These are phyloP conservation scores for Chytridium lagenaria DNA, from an alignment of 371 early-diverging fungal genomes.

Conservation along the genomic window DNA sequence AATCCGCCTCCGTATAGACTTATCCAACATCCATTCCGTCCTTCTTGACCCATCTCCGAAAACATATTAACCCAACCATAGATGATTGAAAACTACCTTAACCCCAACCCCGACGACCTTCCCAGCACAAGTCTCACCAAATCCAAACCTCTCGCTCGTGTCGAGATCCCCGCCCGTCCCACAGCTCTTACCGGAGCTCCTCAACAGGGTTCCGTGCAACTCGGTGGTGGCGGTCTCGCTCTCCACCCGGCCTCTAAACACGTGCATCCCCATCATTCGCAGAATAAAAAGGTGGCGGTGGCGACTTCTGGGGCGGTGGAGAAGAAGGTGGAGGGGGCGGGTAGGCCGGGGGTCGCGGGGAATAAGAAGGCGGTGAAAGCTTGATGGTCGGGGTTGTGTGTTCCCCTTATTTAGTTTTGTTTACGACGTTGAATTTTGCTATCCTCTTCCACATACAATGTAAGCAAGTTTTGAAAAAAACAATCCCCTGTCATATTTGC, in stretches of 20 bases:
- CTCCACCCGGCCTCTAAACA: conserved; percentile 42
- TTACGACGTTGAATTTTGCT: too few species aligned
- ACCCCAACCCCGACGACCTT: conserved; percentile 19
- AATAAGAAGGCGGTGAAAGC: conserved; percentile 16
- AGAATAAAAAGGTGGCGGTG: conserved; percentile 32
- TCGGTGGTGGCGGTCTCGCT: neutral
- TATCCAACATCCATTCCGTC: too few species aligned
- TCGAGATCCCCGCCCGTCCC: conserved; percentile 7
- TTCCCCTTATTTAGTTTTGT: too few species aligned
- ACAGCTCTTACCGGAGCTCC: neutral
- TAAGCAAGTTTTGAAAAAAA: too few species aligned
- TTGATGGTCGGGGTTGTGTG: conserved; percentile 5
- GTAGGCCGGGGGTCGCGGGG: neutral
- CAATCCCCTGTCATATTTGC: too few species aligned
- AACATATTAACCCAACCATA: conserved; percentile 9
- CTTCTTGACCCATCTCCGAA: too few species aligned
- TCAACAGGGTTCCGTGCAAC: too few species aligned
- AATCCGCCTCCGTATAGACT: too few species aligned
- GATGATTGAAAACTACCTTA: conserved; percentile 31
- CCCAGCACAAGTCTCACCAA: neutral
- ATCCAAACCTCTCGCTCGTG: neutral
- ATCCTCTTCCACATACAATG: too few species aligned
- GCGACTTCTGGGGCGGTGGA: neutral
- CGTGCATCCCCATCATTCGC: conserved; percentile 36
- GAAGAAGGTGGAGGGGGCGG: neutral